Evolutionary conservation across 331 rosid genomes (phyloP).

Genomic region (Arachis monticola): DNA sequence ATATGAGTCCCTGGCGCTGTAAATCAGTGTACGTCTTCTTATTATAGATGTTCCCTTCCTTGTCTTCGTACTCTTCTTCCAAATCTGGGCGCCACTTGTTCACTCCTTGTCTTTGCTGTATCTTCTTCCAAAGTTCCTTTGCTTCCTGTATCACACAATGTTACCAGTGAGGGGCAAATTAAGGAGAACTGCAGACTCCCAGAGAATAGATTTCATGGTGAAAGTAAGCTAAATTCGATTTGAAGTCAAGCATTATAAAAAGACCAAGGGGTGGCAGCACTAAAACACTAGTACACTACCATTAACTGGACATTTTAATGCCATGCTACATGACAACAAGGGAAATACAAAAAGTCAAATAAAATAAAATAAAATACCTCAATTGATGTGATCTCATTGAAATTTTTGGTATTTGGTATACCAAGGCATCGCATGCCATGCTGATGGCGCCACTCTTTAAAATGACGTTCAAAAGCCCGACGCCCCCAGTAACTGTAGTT

Average conservation of each 20-base stretch:
- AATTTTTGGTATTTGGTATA: constrained; percentile 95
- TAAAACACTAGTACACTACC: not conserved
- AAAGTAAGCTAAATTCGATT: not conserved
- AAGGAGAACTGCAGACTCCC: not conserved
- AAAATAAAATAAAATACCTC: constrained; percentile 57
- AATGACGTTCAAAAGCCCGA: constrained; percentile 95
- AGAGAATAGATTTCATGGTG: not conserved
- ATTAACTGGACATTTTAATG: no score
- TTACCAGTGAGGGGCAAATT: not conserved
- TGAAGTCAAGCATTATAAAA: not conserved
- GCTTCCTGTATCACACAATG: constrained; percentile 70
- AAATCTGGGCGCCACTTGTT: constrained; percentile 98
- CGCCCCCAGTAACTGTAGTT: constrained; percentile 99
- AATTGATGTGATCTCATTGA: constrained; percentile 92
- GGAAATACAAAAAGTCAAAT: no score
- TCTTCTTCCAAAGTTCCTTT: constrained; percentile 89
- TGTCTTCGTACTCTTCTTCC: constrained; percentile 98
- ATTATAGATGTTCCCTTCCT: constrained; percentile 94
- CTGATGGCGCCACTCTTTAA: constrained; percentile 99
- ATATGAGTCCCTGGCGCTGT: constrained; percentile 95
- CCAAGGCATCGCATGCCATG: constrained; percentile 99
- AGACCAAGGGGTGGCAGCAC: constrained; percentile 1
- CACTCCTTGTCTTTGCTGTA: constrained; percentile 84
- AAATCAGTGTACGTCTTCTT: constrained; percentile 92
- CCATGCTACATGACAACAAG: no score